Evolutionary conservation across 192 early-diverging fungal genomes (phyloP).

Genomic region (Entophlyctis luteolus): DNA sequence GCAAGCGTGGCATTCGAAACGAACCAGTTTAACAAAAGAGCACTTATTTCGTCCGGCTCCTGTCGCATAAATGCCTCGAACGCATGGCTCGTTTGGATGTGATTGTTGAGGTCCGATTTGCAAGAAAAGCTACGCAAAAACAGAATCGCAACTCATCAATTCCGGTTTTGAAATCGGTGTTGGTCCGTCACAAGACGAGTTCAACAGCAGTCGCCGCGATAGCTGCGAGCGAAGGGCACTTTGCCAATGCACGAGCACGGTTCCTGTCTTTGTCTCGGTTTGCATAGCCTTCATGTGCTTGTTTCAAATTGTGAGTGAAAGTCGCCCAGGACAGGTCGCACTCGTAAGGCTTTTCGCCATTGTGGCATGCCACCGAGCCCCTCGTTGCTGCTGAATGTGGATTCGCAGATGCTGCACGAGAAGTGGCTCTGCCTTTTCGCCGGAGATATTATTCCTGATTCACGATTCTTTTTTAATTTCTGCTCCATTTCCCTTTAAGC

Average conservation of each 20-base stretch:
- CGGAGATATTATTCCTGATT: no score
- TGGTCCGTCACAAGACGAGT: no score
- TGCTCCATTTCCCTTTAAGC: no score
- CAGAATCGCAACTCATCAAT: background rate
- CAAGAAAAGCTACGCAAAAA: background rate
- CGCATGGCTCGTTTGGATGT: background rate
- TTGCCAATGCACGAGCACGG: background rate
- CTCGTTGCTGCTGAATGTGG: background rate
- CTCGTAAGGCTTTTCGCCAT: slow-evolving; percentile 15
- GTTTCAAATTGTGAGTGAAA: background rate
- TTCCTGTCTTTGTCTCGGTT: background rate
- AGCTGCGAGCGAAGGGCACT: background rate
- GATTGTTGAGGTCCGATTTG: background rate
- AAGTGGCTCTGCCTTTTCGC: no score
- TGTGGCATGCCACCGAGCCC: slow-evolving; percentile 5
- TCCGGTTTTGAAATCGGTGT: background rate
- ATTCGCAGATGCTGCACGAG: background rate
- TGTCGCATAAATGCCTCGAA: background rate
- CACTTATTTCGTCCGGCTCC: background rate
- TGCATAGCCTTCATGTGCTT: background rate
- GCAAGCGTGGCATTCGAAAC: no score
- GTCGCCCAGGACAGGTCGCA: background rate
- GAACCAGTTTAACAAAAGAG: no score
- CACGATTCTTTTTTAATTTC: no score
- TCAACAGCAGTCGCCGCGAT: no score